Base-by-base conservation (phyloP, 176 grass and related monocot genomes). In the Zoysia pacifica region DNA sequence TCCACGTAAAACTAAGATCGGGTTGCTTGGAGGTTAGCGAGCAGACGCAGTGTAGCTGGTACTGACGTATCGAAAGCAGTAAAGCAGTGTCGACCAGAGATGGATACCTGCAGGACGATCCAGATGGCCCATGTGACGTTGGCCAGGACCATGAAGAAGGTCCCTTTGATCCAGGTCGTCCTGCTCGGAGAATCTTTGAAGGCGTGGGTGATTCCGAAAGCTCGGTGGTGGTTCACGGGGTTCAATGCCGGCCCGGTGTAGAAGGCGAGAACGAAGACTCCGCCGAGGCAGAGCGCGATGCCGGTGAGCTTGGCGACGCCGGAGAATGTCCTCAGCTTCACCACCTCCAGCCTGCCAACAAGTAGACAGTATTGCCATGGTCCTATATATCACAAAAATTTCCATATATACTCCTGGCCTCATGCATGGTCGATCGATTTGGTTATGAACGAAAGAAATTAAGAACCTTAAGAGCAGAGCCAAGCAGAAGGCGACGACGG, bases 61-160 rank as follows among this genome's bases (percentile, higher is more conserved):
- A 46, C 16, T 7, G 65, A 67, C 41, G 64, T 15, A 67, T 55
- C 53, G 53, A 55, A 28, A 28, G 28, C 53, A 67, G 14, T 67
- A 67, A 44, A 67, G 66, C 45, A 68, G 42, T 13, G 28, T 28
- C 28, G 68, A 7, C 41, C 52, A 0, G 52, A 75, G 53, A 28
- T 28, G 28, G 28, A 72, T 74, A 74, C 85, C 93, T 97, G 93
- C 11, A 90, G 74, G 9, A 97, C 88, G 68, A 97, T 77, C 93
- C 90, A 97, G 37, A 97, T 4, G 5, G 88, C 88, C 83, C 83
- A 97, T 7, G 83, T 70, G 16, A 74, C 39, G 61, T 84, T 91
- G 16, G 82, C 65, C n/a, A 88, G 58, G 39, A 97, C 65, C 39
- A 97, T 72, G 5, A 97, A 54, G 36, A 97, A 93, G 0, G 85